Conservation (phyloP, 805 yeast species). For the Zygotorulaspora sp. region DNA sequence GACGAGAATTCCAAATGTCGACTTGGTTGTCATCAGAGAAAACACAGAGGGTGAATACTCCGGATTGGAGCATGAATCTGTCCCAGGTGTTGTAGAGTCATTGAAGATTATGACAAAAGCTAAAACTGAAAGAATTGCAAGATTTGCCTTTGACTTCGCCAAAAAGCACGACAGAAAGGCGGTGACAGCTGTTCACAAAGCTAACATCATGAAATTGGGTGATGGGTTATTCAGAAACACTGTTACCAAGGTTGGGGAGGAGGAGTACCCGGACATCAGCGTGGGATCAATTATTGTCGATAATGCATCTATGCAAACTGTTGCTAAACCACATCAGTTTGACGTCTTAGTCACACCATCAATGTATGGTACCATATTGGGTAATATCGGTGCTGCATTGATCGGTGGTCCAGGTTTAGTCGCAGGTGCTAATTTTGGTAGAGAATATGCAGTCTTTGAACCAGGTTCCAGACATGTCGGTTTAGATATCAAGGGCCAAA, state of each 20-base stretch:
- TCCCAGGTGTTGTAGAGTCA: slow-evolving; percentile 96
- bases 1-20: slow-evolving; percentile 82
- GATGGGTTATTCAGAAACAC: slow-evolving; percentile 97
- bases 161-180: slow-evolving; percentile 82
- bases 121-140: slow-evolving; percentile 95
- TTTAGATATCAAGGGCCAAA: slow-evolving; percentile 89
- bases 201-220: slow-evolving; percentile 97
- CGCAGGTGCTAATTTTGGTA: slow-evolving; percentile 97
- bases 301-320: slow-evolving; percentile 99
- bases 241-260: slow-evolving; percentile 78
- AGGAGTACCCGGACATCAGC: slow-evolving; percentile 77
- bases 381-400: slow-evolving; percentile 92
- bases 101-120: slow-evolving; percentile 89
- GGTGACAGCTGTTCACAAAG: slow-evolving; percentile 97
- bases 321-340: slow-evolving; percentile 95
- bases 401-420: slow-evolving; percentile 98
- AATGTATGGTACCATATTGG: slow-evolving; percentile 94
- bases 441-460: slow-evolving; percentile 96
- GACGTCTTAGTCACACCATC: slow-evolving; percentile 97
- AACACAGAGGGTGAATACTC: slow-evolving; percentile 99
- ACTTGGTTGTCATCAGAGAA: slow-evolving; percentile 93
- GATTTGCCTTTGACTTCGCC: slow-evolving; percentile 96
- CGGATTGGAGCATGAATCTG: slow-evolving; percentile 95
- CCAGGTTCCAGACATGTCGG: slow-evolving; percentile 99
- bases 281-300: slow-evolving; percentile 95